Evolutionary conservation across 257 asterid species (phyloP).

Genomic region (Solanum rostratum): DNA sequence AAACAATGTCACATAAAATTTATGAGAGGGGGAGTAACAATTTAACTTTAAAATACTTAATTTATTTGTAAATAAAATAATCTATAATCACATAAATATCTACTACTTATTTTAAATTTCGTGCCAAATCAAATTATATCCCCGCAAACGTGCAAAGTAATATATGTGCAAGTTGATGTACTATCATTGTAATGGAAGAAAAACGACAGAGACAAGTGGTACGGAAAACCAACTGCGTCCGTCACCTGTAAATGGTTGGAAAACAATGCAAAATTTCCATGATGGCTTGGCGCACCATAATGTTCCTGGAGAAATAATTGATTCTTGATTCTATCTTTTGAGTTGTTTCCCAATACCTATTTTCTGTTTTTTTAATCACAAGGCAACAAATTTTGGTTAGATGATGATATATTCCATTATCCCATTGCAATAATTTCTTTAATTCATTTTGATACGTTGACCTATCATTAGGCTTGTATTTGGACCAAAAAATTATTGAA

Average conservation of each 20-base stretch:
- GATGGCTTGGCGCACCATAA: neutral
- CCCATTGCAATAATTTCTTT: neutral
- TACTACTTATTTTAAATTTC: no score
- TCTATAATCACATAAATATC: no score
- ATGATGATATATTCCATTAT: neutral
- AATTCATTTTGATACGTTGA: neutral
- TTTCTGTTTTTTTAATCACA: neutral
- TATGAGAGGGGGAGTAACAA: no score
- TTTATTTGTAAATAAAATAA: no score
- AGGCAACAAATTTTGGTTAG: neutral
- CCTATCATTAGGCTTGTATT: constrained; percentile 1
- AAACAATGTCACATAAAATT: no score
- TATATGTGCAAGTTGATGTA: neutral
- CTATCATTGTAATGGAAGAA: neutral
- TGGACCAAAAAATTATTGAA: neutral
- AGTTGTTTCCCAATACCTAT: neutral
- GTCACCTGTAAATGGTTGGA: neutral
- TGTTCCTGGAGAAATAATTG: neutral
- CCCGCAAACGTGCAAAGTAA: no score
- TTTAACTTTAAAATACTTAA: no score
- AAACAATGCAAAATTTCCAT: neutral
- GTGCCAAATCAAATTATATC: no score
- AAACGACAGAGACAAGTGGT: neutral
- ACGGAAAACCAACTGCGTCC: neutral
- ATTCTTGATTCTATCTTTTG: neutral